Percentiles rank a stretch among this genome's conserved stretches.
phyloP scores from a whole-genome alignment of 768 basidiomycete species.

The Amanita subjunquillea region DNA sequence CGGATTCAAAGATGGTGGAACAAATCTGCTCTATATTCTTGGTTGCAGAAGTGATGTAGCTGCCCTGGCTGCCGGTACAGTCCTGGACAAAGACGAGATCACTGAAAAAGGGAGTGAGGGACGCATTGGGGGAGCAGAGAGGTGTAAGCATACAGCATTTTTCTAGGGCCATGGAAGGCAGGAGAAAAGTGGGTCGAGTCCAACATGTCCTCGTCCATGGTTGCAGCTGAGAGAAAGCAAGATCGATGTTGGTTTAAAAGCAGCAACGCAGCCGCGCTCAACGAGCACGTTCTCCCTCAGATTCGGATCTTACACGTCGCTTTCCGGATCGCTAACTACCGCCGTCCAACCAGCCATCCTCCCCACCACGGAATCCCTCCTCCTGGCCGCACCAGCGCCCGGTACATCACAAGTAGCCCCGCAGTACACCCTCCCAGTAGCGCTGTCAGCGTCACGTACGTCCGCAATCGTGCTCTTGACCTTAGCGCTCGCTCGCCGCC shows the following conservation, averaged over 20 bases:
- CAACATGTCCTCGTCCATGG: conserved; percentile 75
- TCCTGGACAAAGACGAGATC: conserved; percentile 95
- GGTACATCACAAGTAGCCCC: conserved; percentile 59
- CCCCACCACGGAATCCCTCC: conserved; percentile 54
- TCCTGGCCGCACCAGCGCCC: conserved; percentile 58
- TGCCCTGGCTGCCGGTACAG: conserved; percentile 87
- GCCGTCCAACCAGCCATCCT: conserved; percentile 55
- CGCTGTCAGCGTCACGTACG: conserved; percentile 65
- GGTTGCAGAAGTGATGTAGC: conserved; percentile 87
- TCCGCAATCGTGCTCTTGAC: conserved; percentile 55
- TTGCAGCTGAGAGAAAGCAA: neutral
- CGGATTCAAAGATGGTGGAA: conserved; percentile 89
- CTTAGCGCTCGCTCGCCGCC: conserved; percentile 75
- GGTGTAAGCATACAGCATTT: conserved; percentile 57
- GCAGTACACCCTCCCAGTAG: conserved; percentile 65
- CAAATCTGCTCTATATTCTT: conserved; percentile 96
- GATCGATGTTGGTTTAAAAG: neutral
- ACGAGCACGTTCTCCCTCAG: conserved; percentile 20
- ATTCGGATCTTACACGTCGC: conserved; percentile 38
- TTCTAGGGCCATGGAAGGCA: conserved; percentile 31
- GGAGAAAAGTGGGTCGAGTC: conserved; percentile 18
- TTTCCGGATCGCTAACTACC: conserved; percentile 27
- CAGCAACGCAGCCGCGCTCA: neutral
- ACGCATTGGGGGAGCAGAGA: neutral
- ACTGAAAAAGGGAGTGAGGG: conserved; percentile 24